Evolutionary conservation across 129 eudicot genomes (phyloP).

Genomic region (Rutidosis leptorrhynchoides): DNA sequence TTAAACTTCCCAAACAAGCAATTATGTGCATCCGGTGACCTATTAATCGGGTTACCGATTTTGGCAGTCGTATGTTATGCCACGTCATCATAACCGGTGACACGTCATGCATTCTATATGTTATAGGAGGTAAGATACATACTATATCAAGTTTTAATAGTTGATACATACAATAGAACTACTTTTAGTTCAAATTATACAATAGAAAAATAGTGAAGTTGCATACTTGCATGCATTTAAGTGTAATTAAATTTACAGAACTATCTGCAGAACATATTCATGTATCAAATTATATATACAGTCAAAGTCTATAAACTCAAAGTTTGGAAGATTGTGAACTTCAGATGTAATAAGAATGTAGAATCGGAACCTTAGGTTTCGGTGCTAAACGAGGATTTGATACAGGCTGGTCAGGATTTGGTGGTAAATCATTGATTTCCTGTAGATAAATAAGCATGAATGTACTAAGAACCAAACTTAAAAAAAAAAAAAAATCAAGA

Average conservation of each 20-base stretch:
- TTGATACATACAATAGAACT: not conserved
- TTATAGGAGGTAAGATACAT: not conserved
- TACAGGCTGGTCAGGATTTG: conserved; percentile 90
- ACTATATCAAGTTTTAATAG: not conserved
- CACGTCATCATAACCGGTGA: not conserved
- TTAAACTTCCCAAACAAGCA: not conserved
- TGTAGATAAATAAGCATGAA: conserved; percentile 29
- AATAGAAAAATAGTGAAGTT: not conserved
- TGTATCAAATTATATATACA: not conserved
- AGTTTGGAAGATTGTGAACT: not conserved
- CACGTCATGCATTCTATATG: not conserved
- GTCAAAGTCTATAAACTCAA: not conserved
- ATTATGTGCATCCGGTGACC: not conserved
- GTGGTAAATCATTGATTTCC: conserved; percentile 90
- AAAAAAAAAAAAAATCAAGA: not conserved
- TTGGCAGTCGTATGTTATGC: not conserved
- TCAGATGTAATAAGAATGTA: no score
- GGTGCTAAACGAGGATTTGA: conserved; percentile 80
- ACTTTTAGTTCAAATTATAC: not conserved
- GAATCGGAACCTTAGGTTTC: conserved; percentile 60
- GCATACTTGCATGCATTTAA: no score
- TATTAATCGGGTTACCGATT: not conserved
- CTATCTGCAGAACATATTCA: not conserved
- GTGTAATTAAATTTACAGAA: not conserved
- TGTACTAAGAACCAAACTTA: not conserved